Evolutionary conservation across 371 early-diverging fungal species (phyloP).

Genomic region (Enterocytospora artemiae): DNA sequence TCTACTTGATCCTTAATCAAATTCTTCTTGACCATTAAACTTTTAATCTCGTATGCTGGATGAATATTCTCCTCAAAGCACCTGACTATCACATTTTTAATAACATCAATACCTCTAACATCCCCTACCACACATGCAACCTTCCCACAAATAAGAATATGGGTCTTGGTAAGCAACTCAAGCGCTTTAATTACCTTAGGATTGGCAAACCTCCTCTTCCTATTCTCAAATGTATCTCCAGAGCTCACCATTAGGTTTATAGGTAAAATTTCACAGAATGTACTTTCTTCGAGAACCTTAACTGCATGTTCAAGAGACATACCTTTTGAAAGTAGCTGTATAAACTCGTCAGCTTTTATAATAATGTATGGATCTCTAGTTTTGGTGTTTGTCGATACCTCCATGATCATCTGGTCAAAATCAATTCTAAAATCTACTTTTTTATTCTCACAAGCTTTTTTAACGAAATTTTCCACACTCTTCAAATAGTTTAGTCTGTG

Average conservation of each 20-base stretch:
- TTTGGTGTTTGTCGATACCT: slow-evolving; percentile 85
- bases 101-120: slow-evolving; percentile 68
- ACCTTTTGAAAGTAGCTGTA: slow-evolving; percentile 81
- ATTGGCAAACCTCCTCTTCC: slow-evolving; percentile 86
- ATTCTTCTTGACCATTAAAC: slow-evolving; percentile 90
- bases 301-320: slow-evolving; percentile 79
- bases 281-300: slow-evolving; percentile 70
- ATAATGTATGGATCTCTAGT: slow-evolving; percentile 91
- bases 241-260: slow-evolving; percentile 80
- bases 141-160: slow-evolving; percentile 90
- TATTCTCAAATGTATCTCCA: slow-evolving; percentile 89
- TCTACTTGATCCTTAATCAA: slow-evolving; percentile 82
- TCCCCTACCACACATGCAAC: slow-evolving; percentile 87
- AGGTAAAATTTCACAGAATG: slow-evolving; percentile 86
- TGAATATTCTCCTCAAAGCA: slow-evolving; percentile 92
- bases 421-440: slow-evolving; percentile 82
- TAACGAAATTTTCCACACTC: slow-evolving; percentile 83
- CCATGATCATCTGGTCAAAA: slow-evolving; percentile 86
- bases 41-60: slow-evolving; percentile 96
- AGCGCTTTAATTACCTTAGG: slow-evolving; percentile 89
- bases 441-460: slow-evolving; percentile 69
- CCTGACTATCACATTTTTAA: slow-evolving; percentile 76
- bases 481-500: slow-evolving; percentile 85
- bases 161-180: slow-evolving; percentile 83
- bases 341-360: slow-evolving; percentile 82